Percentiles rank a stretch among this genome's conserved stretches.
phyloP scores from a whole-genome alignment of 2,329 filamentous ascomycete species.

The Orbilia oligospora region DNA sequence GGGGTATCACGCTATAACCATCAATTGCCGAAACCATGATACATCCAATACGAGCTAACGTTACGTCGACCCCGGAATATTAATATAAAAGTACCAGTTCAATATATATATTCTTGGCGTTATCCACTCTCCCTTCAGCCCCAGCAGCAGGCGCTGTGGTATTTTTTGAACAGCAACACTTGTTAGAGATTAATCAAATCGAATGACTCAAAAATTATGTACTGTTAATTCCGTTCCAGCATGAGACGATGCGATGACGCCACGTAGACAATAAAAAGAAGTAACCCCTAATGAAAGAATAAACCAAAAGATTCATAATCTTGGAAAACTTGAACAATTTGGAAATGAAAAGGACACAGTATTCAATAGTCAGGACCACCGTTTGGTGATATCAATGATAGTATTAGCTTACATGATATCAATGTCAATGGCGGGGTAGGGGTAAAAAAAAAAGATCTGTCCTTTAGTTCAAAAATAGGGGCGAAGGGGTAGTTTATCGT shows the following conservation, averaged over 20 bases:
- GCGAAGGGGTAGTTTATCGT: too few species aligned
- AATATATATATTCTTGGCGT: slow-evolving; percentile 5
- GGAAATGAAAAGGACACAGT: slow-evolving; percentile 2
- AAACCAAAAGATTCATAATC: not conserved
- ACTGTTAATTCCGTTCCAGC: not conserved
- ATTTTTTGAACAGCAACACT: not conserved
- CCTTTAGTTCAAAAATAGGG: too few species aligned
- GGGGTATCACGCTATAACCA: not conserved
- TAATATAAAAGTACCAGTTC: not conserved
- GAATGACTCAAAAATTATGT: not conserved
- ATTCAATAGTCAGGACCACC: not conserved
- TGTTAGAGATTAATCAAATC: not conserved
- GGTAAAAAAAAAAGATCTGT: not conserved
- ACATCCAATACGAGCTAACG: not conserved
- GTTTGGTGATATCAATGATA: not conserved
- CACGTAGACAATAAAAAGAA: not conserved
- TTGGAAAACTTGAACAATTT: not conserved
- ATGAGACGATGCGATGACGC: not conserved
- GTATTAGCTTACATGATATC: not conserved
- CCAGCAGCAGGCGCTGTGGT: not conserved
- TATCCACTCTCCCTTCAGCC: not conserved
- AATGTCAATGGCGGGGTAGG: not conserved
- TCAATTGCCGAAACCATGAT: not conserved
- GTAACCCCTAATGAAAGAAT: not conserved
- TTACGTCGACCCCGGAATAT: too few species aligned